Percentiles rank a stretch among this genome's conserved stretches.
phyloP scores from a whole-genome alignment of 228 moss, liverwort and hornwort genomes.

The Sphagnum magellanicum region DNA sequence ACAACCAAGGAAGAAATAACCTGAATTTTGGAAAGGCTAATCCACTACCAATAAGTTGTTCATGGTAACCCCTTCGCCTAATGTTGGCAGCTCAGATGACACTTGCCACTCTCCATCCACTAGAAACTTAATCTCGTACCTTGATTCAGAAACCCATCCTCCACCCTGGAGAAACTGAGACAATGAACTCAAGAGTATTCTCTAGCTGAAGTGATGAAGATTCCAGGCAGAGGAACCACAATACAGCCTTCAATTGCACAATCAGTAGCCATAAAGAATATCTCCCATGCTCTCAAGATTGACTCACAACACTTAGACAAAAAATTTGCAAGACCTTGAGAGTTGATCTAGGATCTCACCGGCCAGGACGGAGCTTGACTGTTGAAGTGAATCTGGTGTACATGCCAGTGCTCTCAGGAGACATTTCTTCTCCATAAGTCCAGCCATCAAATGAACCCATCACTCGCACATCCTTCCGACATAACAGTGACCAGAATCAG shows the following conservation, averaged over 20 bases:
- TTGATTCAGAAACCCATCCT: neutral
- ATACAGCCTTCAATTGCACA: neutral
- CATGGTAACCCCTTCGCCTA: slow-evolving; percentile 27
- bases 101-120: slow-evolving; percentile 36
- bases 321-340: neutral
- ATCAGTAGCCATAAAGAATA: neutral
- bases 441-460: slow-evolving; percentile 88
- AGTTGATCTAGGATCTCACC: slow-evolving; percentile 12
- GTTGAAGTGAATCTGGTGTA: slow-evolving; percentile 61
- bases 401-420: slow-evolving; percentile 70
- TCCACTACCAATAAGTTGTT: slow-evolving; percentile 35
- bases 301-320: neutral
- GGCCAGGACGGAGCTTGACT: slow-evolving; percentile 68
- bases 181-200: neutral
- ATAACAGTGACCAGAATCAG: neutral
- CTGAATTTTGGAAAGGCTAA: neutral
- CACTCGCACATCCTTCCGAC: slow-evolving; percentile 51
- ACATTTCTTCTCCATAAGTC: slow-evolving; percentile 75
- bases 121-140: slow-evolving; percentile 34
- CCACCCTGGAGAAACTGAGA: neutral
- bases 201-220: neutral
- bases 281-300: no score
- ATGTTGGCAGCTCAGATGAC: slow-evolving; percentile 22
- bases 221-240: neutral
- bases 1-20: no score